Evolutionary conservation across 352 stramenopile genomes (phyloP), one percentile per base, ranked within the genome.

Genomic region (Phytophthora crassamura): DNA sequence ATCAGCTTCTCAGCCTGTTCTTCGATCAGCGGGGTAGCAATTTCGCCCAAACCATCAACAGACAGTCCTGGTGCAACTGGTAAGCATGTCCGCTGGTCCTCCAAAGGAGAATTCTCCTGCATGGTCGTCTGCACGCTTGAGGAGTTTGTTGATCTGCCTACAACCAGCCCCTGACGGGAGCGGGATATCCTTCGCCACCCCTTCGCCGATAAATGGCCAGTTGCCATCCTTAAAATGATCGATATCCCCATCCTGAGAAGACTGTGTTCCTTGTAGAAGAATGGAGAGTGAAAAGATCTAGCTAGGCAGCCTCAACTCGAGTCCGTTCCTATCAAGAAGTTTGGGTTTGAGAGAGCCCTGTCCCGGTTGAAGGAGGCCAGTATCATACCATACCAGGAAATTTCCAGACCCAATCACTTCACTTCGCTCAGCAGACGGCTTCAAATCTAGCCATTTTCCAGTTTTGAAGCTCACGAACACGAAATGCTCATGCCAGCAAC

Each of bases 391-490:
- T n/a, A n/a, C n/a, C n/a, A n/a, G n/a, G n/a, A n/a, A n/a, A n/a
- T n/a, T n/a, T n/a, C n/a, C n/a, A n/a, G n/a, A n/a, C n/a, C n/a
- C n/a, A n/a, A n/a, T n/a, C n/a, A n/a, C n/a, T n/a, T n/a, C n/a
- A n/a, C n/a, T n/a, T n/a, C n/a, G n/a, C n/a, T 18, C 42, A 32
- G 3, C 56, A 64, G 14, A 54, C 43, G 14, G 61, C n/a, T 18
- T 11, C 49, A 52, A 53, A 76, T n/a, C 85, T 25, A 39, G 66
- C 2, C 79, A 91, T 42, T 77, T 89, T 11, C 82, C 82, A 0
- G 71, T 91, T 34, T 51, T 84, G 12, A 76, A 75, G 34, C 78
- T 88, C 15, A 76, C 76, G 5, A 73, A 71, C 16, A 15, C 72
- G 18, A 78, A 82, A 41, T 86, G 76, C 43, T 91, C 82, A 3